Evolutionary conservation across 106 monocot genomes (phyloP), one percentile per base, ranked within the genome.

Genomic region (Acorus gramineus): DNA sequence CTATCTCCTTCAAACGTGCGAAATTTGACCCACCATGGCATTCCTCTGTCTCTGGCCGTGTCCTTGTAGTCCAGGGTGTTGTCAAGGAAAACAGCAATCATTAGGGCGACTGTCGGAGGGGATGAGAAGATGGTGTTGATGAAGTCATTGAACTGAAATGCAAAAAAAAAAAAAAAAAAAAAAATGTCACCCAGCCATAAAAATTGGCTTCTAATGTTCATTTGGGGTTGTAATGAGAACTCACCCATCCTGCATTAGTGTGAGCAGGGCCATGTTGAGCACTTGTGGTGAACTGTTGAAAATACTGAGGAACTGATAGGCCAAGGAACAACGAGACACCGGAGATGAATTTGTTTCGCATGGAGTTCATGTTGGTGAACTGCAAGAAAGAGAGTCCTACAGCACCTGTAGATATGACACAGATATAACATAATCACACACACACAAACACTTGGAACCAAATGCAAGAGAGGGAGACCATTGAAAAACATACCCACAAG

Each of bases 341-440:
- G 0, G 64, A 68, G 58, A 98, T 98, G 75, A 98, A 98, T 70
- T 92, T 82, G 75, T 88, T 98, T 53, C 96, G 76, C 96, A 98
- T 98, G 3, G 96, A 98, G 77, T 98, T 98, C 96, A 98, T 98
- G 85, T 98, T 98, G 46, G 96, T 98, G 83, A 98, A 98, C 79
- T 98, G 96, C 76, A 98, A 63, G 71, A 98, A 92, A 45, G 96
- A 98, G 7, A 98, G 87, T 9, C 96, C 96, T 47, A 98, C 88
- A 0, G 96, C 96, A 47, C 82, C 96, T 96, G 82, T 2, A 50
- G 49, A 64, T 61, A 57, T 9, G 9, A 4, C 64, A 13, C 10
- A 6, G 48, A 57, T 47, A 46, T 56, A 64, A 49, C 46, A 12
- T 3, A 63, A 14, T 14, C 14, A 46, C 3, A 8, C 47, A 6